Evolutionary conservation across 129 eudicot genomes (phyloP).

Genomic region (Saposhnikovia divaricata): DNA sequence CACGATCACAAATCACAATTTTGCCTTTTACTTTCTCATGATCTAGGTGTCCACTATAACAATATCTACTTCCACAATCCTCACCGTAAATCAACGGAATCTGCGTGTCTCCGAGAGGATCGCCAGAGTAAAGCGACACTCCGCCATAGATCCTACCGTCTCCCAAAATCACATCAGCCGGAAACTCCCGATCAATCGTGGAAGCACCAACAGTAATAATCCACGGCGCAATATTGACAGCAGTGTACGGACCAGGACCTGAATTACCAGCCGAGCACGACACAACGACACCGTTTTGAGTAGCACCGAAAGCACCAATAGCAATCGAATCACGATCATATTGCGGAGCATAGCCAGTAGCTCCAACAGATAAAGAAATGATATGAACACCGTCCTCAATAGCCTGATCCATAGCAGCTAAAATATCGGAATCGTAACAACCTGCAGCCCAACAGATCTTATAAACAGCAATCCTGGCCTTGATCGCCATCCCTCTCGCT

Average conservation of each 20-base stretch:
- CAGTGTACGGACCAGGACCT: conserved; percentile 72
- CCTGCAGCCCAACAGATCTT: conserved; percentile 87
- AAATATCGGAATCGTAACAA: conserved; percentile 86
- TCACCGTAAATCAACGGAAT: conserved; percentile 50
- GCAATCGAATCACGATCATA: conserved; percentile 80
- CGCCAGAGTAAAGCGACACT: conserved; percentile 76
- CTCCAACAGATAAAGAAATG: conserved; percentile 81
- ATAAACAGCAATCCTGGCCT: conserved; percentile 90
- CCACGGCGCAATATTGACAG: conserved; percentile 92
- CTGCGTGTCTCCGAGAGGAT: conserved; percentile 34
- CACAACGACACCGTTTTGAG: conserved; percentile 56
- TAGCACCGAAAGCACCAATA: conserved; percentile 78
- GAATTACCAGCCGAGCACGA: conserved; percentile 93
- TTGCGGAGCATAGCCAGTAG: conserved; percentile 63
- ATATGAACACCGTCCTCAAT: conserved; percentile 70
- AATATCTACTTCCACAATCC: conserved; percentile 63
- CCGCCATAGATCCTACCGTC: conserved; percentile 72
- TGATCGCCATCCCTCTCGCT: conserved; percentile 93
- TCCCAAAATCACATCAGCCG: conserved; percentile 76
- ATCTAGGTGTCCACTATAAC: conserved; percentile 49
- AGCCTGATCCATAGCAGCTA: conserved; percentile 91
- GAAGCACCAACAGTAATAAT: conserved; percentile 92
- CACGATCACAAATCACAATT: conserved; percentile 87
- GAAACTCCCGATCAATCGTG: conserved; percentile 83
- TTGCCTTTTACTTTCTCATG: conserved; percentile 63